These are phyloP conservation scores for Trichophyton benhamiae DNA, from an alignment of 2,329 filamentous ascomycete genomes.

Conservation along the genomic window DNA sequence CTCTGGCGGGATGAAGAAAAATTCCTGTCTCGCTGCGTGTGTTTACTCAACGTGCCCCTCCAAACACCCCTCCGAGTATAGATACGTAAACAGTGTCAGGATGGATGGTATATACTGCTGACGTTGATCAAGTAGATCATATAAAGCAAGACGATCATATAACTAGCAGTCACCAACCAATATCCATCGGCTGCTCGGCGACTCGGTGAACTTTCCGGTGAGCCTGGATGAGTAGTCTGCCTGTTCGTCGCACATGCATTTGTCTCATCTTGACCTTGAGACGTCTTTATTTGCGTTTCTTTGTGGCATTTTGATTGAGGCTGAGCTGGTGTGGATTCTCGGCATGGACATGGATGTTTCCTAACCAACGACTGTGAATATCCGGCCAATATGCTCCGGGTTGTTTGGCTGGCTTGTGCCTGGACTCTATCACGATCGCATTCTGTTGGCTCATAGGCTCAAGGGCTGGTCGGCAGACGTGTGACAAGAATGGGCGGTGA, in stretches of 20 bases:
- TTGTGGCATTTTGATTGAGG: neutral
- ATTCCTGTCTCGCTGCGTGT: neutral
- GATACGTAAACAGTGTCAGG: neutral
- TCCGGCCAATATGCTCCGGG: neutral
- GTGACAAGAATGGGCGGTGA: neutral
- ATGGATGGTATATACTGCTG: neutral
- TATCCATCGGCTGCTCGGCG: neutral
- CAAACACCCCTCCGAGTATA: neutral
- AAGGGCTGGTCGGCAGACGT: neutral
- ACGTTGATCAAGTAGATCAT: neutral
- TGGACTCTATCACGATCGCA: slow-evolving; percentile 1
- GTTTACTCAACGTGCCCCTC: neutral
- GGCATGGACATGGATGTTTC: neutral
- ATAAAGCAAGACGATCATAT: neutral
- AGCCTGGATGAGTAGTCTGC: neutral
- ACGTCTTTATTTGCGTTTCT: neutral
- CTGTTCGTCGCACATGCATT: neutral
- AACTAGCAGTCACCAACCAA: neutral
- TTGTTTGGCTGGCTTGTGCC: neutral
- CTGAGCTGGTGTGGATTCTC: slow-evolving; percentile 1
- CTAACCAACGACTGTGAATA: slow-evolving; percentile 1
- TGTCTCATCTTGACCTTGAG: neutral
- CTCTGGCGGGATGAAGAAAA: neutral
- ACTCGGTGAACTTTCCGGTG: neutral
- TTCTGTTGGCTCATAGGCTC: neutral